Evolutionary conservation across 2,329 filamentous ascomycete species (phyloP), one percentile per base, ranked within the genome.

Genomic region (Cyphellophora attinorum): DNA sequence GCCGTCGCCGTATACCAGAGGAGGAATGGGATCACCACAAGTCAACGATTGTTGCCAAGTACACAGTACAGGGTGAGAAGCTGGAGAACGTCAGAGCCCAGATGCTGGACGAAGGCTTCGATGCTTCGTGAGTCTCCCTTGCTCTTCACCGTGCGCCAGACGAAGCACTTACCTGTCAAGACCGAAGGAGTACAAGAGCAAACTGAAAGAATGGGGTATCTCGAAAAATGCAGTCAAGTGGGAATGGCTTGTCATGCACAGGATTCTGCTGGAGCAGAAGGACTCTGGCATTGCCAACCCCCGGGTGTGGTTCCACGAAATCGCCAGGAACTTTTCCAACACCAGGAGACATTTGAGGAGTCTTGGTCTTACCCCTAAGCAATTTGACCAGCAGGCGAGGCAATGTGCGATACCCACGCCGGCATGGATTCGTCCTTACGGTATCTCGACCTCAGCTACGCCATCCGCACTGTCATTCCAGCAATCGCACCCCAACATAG

Each of bases 201-300:
- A n/a, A 25, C n/a, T 25, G 10, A 25, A 25, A 8, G 21, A 25
- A n/a, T 21, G 34, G 34, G 16, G 14, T 5, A 15, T 31, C 12
- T 27, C 27, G 5, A 37, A 37, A 10, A 37, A 37, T 14, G 34
- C 34, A n/a, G 19, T 6, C 3, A 25, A 29, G 34, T n/a, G 17
- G 13, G 34, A 37, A 27, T 37, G 34, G 34, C 34, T 37, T 8
- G 29, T n/a, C 19, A 8, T 37, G 19, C 17, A n/a, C 29, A 27
- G 17, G 18, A 21, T 15, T 34, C 17, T 23, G 31, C 19, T 25
- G 23, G 23, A 15, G 29, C 30, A 33, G 29, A 16, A 38, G 31
- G 16, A 19, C 33, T 17, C 35, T 29, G 11, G 11, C 28, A n/a
- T 29, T 38, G 11, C 31, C 33, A 23, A 31, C 33, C 3, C 31